Conservation (phyloP, 768 basidiomycete species). For the Termitomyces sp. region DNA sequence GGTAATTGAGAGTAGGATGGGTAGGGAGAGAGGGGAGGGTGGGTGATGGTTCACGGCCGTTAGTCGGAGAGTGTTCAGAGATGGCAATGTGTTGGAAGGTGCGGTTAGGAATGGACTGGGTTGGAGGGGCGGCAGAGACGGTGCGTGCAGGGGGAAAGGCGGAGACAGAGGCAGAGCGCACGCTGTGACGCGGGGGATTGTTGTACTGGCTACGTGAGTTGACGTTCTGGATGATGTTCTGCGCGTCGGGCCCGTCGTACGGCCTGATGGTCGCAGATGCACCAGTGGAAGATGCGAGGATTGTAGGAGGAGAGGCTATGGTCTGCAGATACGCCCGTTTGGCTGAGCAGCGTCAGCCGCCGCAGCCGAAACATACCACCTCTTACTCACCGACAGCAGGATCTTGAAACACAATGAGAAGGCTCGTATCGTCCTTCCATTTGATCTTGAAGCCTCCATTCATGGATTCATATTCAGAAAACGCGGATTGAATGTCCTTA, state of each 20-base stretch:
- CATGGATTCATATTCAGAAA: constrained; percentile 82
- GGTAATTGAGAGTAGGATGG: constrained; percentile 80
- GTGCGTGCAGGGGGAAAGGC: constrained; percentile 53
- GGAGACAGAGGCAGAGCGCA: constrained; percentile 64
- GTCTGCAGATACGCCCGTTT: constrained; percentile 94
- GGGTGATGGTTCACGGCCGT: constrained; percentile 72
- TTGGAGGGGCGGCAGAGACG: constrained; percentile 33
- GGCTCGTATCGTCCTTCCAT: constrained; percentile 96
- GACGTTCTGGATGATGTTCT: constrained; percentile 77
- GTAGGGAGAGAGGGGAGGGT: constrained; percentile 77
- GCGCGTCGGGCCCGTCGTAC: constrained; percentile 94
- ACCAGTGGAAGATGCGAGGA: constrained; percentile 56
- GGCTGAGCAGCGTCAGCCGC: constrained; percentile 42
- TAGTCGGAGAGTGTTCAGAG: constrained; percentile 44
- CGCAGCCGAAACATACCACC: neutral
- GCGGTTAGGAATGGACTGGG: constrained; percentile 32
- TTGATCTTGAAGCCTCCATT: constrained; percentile 98
- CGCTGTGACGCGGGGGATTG: constrained; percentile 67
- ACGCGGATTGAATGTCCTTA: constrained; percentile 89
- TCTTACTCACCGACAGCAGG: constrained; percentile 74
- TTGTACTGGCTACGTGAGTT: constrained; percentile 69
- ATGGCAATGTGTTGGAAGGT: constrained; percentile 44
- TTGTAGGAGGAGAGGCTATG: constrained; percentile 75
- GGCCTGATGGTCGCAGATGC: constrained; percentile 69
- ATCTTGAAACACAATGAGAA: constrained; percentile 92